Evolutionary conservation across 129 eudicot species (phyloP).

Genomic region (Oenanthe sinensis): DNA sequence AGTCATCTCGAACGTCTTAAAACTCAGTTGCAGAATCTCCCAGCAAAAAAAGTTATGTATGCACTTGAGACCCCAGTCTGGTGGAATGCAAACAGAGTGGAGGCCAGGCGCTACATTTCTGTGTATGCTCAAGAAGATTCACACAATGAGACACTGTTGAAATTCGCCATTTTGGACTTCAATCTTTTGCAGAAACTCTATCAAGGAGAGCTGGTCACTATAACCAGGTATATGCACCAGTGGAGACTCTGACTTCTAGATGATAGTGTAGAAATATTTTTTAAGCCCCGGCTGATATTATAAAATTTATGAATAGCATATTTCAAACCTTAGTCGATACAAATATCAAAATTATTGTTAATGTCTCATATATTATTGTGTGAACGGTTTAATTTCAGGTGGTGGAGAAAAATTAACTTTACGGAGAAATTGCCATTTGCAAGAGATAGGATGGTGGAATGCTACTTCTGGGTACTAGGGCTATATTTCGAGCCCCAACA

Average conservation of each 20-base stretch:
- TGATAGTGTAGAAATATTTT: too few species aligned
- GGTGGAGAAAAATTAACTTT: neutral
- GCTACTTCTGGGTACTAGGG: slow-evolving; percentile 1
- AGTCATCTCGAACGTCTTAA: neutral
- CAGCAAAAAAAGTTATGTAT: neutral
- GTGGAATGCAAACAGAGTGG: neutral
- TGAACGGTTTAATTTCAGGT: neutral
- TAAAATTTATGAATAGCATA: too few species aligned
- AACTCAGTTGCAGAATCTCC: neutral
- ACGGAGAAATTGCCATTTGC: slow-evolving; percentile 7
- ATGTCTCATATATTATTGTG: neutral
- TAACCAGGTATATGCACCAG: neutral
- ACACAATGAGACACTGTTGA: neutral
- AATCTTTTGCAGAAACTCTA: neutral
- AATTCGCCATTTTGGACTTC: slow-evolving; percentile 1
- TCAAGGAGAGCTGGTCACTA: neutral
- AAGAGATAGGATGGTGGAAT: slow-evolving; percentile 5
- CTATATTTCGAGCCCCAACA: neutral
- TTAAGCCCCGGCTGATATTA: too few species aligned
- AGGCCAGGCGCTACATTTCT: slow-evolving; percentile 7
- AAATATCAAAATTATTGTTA: too few species aligned
- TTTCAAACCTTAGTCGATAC: too few species aligned
- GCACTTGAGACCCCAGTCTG: slow-evolving; percentile 6
- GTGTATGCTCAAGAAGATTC: neutral
- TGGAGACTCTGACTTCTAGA: too few species aligned